Percentiles rank a stretch among this genome's conserved stretches.
phyloP scores from a whole-genome alignment of 805 yeast species.

The Candida maris region DNA sequence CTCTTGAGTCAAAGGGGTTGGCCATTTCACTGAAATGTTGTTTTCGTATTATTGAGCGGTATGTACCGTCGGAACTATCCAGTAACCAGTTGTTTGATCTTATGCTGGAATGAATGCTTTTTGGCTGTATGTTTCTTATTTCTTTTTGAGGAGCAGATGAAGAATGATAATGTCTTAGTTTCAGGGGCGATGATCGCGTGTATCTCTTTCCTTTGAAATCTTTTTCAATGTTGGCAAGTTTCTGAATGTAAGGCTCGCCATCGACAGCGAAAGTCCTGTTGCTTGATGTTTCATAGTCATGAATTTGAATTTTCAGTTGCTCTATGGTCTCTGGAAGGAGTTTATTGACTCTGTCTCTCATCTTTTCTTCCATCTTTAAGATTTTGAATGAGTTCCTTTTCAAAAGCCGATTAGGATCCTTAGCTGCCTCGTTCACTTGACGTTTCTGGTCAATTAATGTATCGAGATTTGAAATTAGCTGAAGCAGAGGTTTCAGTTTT shows the following conservation, averaged over 20 bases:
- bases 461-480: constrained; percentile 51
- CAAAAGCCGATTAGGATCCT: constrained; percentile 75
- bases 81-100: constrained; percentile 2
- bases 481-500: constrained; percentile 51
- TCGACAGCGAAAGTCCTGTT: constrained; percentile 40
- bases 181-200: constrained; percentile 15
- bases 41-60: constrained; percentile 22
- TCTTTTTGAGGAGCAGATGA: constrained; percentile 3
- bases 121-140: constrained; percentile 8
- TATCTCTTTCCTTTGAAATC: constrained; percentile 14
- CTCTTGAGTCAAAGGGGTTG: constrained; percentile 26
- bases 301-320: constrained; percentile 45
- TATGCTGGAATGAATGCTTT: constrained; percentile 3
- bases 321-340: constrained; percentile 62
- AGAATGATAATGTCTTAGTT: constrained; percentile 12
- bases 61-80: constrained; percentile 1
- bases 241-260: constrained; percentile 45
- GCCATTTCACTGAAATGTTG: constrained; percentile 15
- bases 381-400: constrained; percentile 76
- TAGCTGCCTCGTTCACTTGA: constrained; percentile 63
- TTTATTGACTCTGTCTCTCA: constrained; percentile 63
- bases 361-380: constrained; percentile 73
- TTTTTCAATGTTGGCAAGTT: constrained; percentile 21
- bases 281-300: constrained; percentile 42
- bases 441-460: constrained; percentile 56